Conservation (phyloP, 306 rosid genomes). For the Clitoria ternatea region DNA sequence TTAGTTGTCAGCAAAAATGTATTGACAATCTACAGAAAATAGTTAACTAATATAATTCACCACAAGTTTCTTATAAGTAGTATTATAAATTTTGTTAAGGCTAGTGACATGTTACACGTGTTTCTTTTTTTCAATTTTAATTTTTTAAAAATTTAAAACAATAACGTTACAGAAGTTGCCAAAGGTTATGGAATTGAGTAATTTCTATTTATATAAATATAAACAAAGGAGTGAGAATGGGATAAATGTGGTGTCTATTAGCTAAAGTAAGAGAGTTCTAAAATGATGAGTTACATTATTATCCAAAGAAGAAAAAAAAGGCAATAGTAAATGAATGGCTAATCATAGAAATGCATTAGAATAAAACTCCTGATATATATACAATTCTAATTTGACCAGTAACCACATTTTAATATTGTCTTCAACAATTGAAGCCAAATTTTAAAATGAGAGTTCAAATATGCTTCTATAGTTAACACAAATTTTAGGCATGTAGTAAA, state of each 20-base stretch:
- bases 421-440: neutral
- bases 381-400: constrained; percentile 32
- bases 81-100: neutral
- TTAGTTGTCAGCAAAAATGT: neutral
- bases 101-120: neutral
- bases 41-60: neutral
- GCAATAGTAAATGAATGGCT: neutral
- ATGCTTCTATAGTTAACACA: neutral
- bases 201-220: neutral
- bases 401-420: constrained; percentile 13
- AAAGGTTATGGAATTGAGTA: neutral
- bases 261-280: neutral
- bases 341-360: constrained; percentile 11
- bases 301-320: neutral
- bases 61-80: neutral
- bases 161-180: neutral
- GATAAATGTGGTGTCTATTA: neutral
- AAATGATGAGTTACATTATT: neutral
- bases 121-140: neutral
- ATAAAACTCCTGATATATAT: neutral
- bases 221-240: neutral
- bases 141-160: neutral
- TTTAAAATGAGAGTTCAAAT: neutral
- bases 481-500: neutral
- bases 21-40: neutral